Conservation (phyloP, 192 early-diverging fungal species). For the Geranomyces variabilis region DNA sequence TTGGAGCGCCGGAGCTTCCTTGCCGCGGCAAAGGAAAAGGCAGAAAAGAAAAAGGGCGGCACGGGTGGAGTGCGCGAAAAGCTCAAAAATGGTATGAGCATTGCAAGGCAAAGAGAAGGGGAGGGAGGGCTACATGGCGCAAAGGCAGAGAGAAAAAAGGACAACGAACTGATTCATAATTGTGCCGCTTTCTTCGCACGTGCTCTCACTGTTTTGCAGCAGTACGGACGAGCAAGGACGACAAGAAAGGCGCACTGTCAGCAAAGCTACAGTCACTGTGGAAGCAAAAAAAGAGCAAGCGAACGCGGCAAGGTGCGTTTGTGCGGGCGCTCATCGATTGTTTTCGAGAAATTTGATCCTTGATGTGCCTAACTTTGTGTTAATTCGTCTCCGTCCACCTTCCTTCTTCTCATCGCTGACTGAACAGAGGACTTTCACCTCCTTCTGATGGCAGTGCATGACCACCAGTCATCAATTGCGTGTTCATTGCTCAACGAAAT, state of each 20-base stretch:
- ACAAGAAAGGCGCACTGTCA: constrained; percentile 39
- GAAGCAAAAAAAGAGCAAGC: constrained; percentile 44
- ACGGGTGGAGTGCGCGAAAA: constrained; percentile 22
- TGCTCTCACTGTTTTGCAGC: no score
- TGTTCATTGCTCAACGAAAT: constrained; percentile 49
- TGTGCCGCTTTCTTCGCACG: no score
- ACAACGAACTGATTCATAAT: no score
- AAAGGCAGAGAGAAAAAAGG: no score
- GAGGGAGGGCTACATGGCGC: not conserved
- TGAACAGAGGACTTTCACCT: constrained; percentile 48
- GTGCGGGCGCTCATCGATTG: not conserved
- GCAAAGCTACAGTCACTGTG: constrained; percentile 46
- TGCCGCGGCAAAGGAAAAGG: constrained; percentile 17
- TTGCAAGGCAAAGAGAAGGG: not conserved
- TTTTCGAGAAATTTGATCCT: constrained; percentile 11
- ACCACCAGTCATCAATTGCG: constrained; percentile 34
- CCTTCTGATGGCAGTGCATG: constrained; percentile 50
- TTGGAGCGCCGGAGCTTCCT: constrained; percentile 34
- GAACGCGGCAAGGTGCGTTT: constrained; percentile 38
- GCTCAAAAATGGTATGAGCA: not conserved
- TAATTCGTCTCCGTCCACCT: no score
- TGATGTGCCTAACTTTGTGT: no score
- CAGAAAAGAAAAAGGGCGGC: constrained; percentile 16
- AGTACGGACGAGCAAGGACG: not conserved
- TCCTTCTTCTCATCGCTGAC: not conserved